Base-by-base conservation (phyloP, 805 yeast genomes). In the Yarrowia alimentaria region DNA sequence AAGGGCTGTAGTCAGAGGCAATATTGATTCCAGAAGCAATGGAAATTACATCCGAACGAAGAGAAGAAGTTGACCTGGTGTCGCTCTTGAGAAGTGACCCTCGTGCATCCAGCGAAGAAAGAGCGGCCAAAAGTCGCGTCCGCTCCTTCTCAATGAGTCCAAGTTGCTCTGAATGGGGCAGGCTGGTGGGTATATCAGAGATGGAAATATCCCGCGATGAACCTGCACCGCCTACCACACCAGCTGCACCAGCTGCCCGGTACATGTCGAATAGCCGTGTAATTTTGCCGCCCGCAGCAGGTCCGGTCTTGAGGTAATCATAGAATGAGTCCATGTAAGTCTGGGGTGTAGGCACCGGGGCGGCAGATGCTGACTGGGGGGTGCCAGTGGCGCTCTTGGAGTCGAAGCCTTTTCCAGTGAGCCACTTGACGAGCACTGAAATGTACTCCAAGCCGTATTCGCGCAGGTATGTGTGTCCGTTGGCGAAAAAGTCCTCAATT, bases 401-500 rank as follows among this genome's bases (percentile, higher is more conserved):
- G 10, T 40, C 33, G 19, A 40, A 40, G 6, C 47, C 47, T 14
- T 40, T 28, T 5, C 47, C 47, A 12, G 47, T 26, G 33, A 26
- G 33, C 47, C 47, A 40, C 18, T 40, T 40, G 18, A 26, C 12
- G 22, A 40, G 47, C 18, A 26, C 33, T 9, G 53, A 18, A 8
- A 58, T 29, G 51, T 56, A 54, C 20, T 57, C 55, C 7, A 53
- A 32, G 12, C 61, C 62, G 32, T 57, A 22, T 10, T 56, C 52
- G 32, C 33, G 42, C 34, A 52, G 49, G 11, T 49, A 51, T 11
- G 52, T 34, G 47, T 57, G 53, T 17, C 55, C 57, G n/a, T 49
- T 21, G 24, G 56, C 55, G 11, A 64, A 38, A 28, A 57, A 52
- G 28, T 26, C 30, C 53, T 73, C 76, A 25, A 74, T 55, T 9